Base-by-base conservation (phyloP, 2,329 filamentous ascomycete genomes). In the Phaeomoniella chlamydospora region DNA sequence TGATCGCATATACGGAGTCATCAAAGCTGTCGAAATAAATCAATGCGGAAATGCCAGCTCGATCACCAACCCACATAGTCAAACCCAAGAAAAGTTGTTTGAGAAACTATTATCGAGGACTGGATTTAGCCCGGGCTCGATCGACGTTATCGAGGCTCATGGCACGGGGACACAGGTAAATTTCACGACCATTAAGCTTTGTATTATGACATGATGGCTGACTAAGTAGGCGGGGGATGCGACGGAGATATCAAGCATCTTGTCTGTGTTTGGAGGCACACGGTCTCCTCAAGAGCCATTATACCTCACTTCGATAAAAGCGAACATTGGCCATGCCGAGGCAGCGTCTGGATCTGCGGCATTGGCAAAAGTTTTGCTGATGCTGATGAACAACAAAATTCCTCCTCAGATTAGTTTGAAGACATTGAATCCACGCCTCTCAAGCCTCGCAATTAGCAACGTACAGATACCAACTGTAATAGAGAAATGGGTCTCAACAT, bases 121-220 rank as follows among this genome's bases (percentile, higher is more conserved):
- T 6, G 57, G 58, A 2, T 47, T 66, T 3, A 51, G 61, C 37
- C 44, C 45, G 38, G 1, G 47, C 54, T 5, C 49, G 57, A 4
- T 50, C 59, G 64, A 34, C 65, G 55, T 41, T 61, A 15, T 65
- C 13, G 59, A 66, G 37, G 57, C 57, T 2, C 63, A 66, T 40
- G 62, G 61, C 15, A 67, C 64, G 2, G 63, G 62, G 22, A 58
- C 55, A 0, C 45, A 45, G 4, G 30, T 32, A 29, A 29, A 10
- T 13, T 29, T 29, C 10, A 10, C 22, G 13, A 10, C 13, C 10
- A 29, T 10, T 10, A 29, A 10, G 22, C 10, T 10, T 13, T 13
- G 13, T 13, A 10, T 13, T 10, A 10, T 29, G 10, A 10, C 10
- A 29, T 29, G 10, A 13, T 13, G 10, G 13, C 10, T 29, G 22